Conservation (phyloP, 805 yeast genomes). For the Zygosaccharomyces bailii region DNA sequence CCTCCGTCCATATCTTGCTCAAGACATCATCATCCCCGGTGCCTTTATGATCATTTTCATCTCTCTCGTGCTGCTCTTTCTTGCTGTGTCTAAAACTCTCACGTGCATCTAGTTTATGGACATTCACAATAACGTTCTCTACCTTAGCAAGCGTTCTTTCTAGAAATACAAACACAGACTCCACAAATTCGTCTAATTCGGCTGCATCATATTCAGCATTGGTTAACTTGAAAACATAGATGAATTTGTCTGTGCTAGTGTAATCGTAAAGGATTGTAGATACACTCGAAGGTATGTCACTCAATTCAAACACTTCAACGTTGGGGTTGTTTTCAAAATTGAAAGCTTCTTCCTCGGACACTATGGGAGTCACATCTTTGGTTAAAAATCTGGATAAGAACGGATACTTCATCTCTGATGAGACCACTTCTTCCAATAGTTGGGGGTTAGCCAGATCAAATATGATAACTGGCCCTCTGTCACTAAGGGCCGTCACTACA, state of each 20-base stretch:
- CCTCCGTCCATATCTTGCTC: slow-evolving; percentile 43
- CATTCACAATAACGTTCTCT: slow-evolving; percentile 25
- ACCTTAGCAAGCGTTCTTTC: slow-evolving; percentile 22
- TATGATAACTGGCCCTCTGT: slow-evolving; percentile 24
- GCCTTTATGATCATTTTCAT: slow-evolving; percentile 6
- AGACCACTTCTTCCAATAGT: slow-evolving; percentile 14
- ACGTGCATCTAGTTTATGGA: slow-evolving; percentile 5
- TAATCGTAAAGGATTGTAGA: slow-evolving; percentile 24
- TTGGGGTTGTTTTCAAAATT: slow-evolving; percentile 7
- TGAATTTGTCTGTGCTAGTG: slow-evolving; percentile 18
- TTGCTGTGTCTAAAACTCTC: not conserved
- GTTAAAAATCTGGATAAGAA: slow-evolving; percentile 23
- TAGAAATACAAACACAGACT: slow-evolving; percentile 23
- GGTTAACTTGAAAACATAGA: slow-evolving; percentile 26
- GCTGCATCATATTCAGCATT: slow-evolving; percentile 24
- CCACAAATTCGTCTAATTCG: slow-evolving; percentile 29
- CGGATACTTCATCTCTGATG: slow-evolving; percentile 14
- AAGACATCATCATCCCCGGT: slow-evolving; percentile 22
- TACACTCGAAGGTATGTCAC: slow-evolving; percentile 20
- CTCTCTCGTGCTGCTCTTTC: slow-evolving; percentile 9
- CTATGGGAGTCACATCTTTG: slow-evolving; percentile 14
- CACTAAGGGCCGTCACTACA: slow-evolving; percentile 8
- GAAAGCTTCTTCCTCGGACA: slow-evolving; percentile 12
- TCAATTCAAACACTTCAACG: slow-evolving; percentile 12
- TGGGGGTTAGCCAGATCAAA: slow-evolving; percentile 25